These are phyloP conservation scores for Royoungia palumana DNA, from an alignment of 768 basidiomycete genomes.

Conservation along the genomic window DNA sequence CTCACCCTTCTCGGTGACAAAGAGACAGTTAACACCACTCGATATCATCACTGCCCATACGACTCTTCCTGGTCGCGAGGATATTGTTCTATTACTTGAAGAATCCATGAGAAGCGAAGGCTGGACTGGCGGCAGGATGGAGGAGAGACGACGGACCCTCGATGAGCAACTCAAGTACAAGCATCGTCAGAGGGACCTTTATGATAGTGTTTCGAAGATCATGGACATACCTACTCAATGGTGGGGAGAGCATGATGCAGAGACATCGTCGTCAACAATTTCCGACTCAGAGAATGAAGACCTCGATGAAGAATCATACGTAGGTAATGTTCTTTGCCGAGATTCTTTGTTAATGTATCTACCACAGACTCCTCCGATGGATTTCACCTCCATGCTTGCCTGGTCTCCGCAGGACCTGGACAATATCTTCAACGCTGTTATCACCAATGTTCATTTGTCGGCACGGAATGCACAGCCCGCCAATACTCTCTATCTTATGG, in stretches of 20 bases:
- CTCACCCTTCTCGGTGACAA: conserved; percentile 74
- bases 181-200: conserved; percentile 51
- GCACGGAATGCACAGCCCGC: conserved; percentile 82
- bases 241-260: conserved; percentile 57
- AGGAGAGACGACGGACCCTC: conserved; percentile 55
- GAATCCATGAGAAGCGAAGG: conserved; percentile 86
- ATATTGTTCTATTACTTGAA: conserved; percentile 81
- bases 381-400: conserved; percentile 88
- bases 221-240: conserved; percentile 57
- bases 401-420: conserved; percentile 81
- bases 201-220: conserved; percentile 54
- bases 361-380: conserved; percentile 63
- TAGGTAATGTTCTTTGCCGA: conserved; percentile 24
- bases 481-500: conserved; percentile 85
- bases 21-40: conserved; percentile 76
- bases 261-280: conserved; percentile 44
- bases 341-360: conserved; percentile 5
- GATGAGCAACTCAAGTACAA: conserved; percentile 58
- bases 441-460: conserved; percentile 69
- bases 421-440: conserved; percentile 75
- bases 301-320: conserved; percentile 47
- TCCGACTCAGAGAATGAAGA: conserved; percentile 52
- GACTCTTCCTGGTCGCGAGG: conserved; percentile 75
- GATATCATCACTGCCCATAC: conserved; percentile 89
- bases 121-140: conserved; percentile 77